These are phyloP conservation scores for Rhodotorula mucilaginosa DNA, from an alignment of 1,284 basidiomycete genomes.

Conservation along the genomic window DNA sequence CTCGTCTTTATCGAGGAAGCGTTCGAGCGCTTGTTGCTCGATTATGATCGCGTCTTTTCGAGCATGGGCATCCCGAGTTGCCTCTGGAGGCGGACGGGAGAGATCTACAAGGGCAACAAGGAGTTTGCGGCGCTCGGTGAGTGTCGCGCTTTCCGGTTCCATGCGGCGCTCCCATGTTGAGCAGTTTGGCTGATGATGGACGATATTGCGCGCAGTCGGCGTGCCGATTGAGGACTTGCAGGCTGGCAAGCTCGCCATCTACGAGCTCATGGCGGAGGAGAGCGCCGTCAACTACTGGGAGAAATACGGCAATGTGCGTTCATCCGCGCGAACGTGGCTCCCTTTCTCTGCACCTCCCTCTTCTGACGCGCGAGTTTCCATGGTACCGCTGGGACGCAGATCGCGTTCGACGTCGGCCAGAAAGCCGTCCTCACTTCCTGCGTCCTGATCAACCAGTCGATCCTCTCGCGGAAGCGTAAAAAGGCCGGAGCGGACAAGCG, in stretches of 20 bases:
- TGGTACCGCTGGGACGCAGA: slow-evolving; percentile 45
- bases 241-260: slow-evolving; percentile 87
- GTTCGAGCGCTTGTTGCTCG: slow-evolving; percentile 88
- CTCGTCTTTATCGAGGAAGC: slow-evolving; percentile 97
- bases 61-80: slow-evolving; percentile 96
- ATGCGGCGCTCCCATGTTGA: neutral
- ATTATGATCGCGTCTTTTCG: slow-evolving; percentile 71
- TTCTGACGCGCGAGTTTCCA: neutral
- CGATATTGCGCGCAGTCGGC: slow-evolving; percentile 39
- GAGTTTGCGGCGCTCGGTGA: slow-evolving; percentile 85
- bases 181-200: slow-evolving; percentile 12
- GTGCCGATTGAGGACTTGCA: slow-evolving; percentile 50
- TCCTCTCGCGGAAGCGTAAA: slow-evolving; percentile 31
- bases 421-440: slow-evolving; percentile 93
- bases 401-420: slow-evolving; percentile 75
- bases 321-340: too few species aligned
- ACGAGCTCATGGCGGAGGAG: slow-evolving; percentile 95
- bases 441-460: slow-evolving; percentile 57
- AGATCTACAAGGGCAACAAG: slow-evolving; percentile 96
- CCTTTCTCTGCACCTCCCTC: too few species aligned
- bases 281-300: slow-evolving; percentile 97
- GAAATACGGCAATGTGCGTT: slow-evolving; percentile 74
- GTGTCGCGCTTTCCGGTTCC: neutral
- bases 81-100: slow-evolving; percentile 92
- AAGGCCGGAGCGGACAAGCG: slow-evolving; percentile 48